Base-by-base conservation (phyloP, 2,329 filamentous ascomycete species). In the Ophiostoma populinum region DNA sequence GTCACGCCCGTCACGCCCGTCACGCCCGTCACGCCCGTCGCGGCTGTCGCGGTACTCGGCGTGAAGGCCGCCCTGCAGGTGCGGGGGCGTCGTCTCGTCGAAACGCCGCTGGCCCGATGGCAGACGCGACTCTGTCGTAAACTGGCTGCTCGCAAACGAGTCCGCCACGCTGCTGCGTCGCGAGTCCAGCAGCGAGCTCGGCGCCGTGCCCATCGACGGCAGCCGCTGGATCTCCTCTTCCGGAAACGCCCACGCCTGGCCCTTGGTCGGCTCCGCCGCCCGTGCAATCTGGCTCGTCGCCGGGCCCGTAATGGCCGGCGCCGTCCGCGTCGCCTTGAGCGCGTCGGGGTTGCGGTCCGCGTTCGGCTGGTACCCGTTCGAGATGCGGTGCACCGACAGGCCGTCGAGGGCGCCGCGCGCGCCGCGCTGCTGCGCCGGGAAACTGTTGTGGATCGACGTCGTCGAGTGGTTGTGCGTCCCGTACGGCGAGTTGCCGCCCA, bases 171-270 rank as follows among this genome's bases (percentile, higher is more conserved):
- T 85, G 51, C 79, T 83, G 41, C 79, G 70, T 40, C 80, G 65
- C 8, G 80, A 85, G 37, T 75, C 70, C 29, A 67, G 57, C 24
- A 70, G 70, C 32, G 61, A 56, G 45, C 58, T n/a, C n/a, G n/a
- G 50, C 54, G 50, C 54, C 48, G 63, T 63, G 24, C 13, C 24
- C n/a, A 54, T 59, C 39, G 49, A 63, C 6, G 59, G 56, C 32
- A 61, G 49, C 36, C 64, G 56, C 39, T 68, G 63, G 3, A 78
- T 71, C 35, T 75, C 69, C 36, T 78, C 72, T 48, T 82, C 80
- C 1, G 80, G 80, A 46, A 86, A 86, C 44, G 80, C 80, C 80
- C 80, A 87, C 5, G 80, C 76, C 51, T 79, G 80, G 50, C 80
- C 80, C 53, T 83, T 83, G 9, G 78, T 86, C 5, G 80, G 80